Conservation (phyloP, 768 basidiomycete genomes). For the Pisolithus sp. region DNA sequence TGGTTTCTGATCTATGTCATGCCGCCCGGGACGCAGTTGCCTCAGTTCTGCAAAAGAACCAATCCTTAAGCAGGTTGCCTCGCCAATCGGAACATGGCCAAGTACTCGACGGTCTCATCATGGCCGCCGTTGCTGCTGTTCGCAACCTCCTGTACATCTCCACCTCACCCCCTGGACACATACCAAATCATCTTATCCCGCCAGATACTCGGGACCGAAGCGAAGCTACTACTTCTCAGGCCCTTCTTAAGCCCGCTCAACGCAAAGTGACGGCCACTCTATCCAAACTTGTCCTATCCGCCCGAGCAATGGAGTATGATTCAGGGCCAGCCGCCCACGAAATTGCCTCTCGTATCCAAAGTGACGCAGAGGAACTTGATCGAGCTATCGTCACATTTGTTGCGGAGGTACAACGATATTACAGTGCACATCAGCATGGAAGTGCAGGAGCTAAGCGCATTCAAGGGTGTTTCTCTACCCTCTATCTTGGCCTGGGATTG, state of each 20-base stretch:
- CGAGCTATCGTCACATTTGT: constrained; percentile 65
- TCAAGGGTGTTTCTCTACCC: constrained; percentile 52
- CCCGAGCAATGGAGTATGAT: constrained; percentile 85
- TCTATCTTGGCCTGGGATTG: constrained; percentile 68
- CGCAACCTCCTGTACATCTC: constrained; percentile 71
- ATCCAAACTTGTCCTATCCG: constrained; percentile 82
- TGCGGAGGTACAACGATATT: constrained; percentile 57
- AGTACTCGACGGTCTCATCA: constrained; percentile 57
- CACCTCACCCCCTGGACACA: constrained; percentile 52
- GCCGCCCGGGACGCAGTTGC: constrained; percentile 54
- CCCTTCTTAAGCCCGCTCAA: constrained; percentile 71
- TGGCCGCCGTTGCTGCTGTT: constrained; percentile 60
- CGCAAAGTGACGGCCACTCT: constrained; percentile 84
- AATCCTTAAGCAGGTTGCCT: constrained; percentile 39
- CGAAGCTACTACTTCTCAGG: constrained; percentile 40
- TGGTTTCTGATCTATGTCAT: constrained; percentile 56
- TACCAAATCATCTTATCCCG: constrained; percentile 49
- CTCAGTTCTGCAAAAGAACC: constrained; percentile 51
- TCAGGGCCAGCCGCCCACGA: constrained; percentile 56
- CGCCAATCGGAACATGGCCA: constrained; percentile 50
- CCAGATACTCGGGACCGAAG: constrained; percentile 42
- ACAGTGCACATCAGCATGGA: constrained; percentile 28
- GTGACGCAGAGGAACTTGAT: constrained; percentile 71
- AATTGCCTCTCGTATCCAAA: constrained; percentile 64
- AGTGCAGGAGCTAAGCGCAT: constrained; percentile 42